A percentile compares a stretch with the other conserved stretches of the same genome.
Conservation (phyloP, 352 stramenopile species). For the Aphanomyces stellatus region DNA sequence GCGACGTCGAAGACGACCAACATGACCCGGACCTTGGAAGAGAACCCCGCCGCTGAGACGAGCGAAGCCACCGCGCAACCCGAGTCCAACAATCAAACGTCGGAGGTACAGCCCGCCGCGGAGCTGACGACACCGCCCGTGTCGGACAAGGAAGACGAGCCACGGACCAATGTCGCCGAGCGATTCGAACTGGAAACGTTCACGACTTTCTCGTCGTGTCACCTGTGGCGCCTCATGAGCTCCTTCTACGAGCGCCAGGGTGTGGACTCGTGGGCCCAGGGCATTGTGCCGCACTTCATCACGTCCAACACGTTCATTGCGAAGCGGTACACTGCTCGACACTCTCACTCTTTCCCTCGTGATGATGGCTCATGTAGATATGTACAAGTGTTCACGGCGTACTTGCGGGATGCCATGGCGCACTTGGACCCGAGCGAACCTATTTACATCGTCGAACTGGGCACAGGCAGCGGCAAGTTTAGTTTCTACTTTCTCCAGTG, state of each 20-base stretch:
- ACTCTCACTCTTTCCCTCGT: background rate
- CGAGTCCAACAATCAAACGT: too few relatives aligned
- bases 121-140: background rate
- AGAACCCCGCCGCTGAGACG: background rate
- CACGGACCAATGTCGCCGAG: slow-evolving; percentile 25
- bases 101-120: background rate
- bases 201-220: slow-evolving; percentile 77
- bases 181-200: slow-evolving; percentile 85
- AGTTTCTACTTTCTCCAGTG: slow-evolving; percentile 92
- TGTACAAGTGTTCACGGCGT: slow-evolving; percentile 39
- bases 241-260: slow-evolving; percentile 86
- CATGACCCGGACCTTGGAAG: background rate
- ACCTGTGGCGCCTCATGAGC: slow-evolving; percentile 94
- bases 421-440: slow-evolving; percentile 66
- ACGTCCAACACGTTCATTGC: slow-evolving; percentile 94
- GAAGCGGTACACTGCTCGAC: slow-evolving; percentile 65
- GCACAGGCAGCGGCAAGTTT: slow-evolving; percentile 90
- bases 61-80: background rate
- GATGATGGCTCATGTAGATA: slow-evolving; percentile 2
- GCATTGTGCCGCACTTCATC: slow-evolving; percentile 95
- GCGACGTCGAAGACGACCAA: too few relatives aligned
- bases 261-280: slow-evolving; percentile 83
- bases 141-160: slow-evolving; percentile 41
- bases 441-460: slow-evolving; percentile 92
- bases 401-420: slow-evolving; percentile 48